phyloP scores from a whole-genome alignment of 2,329 filamentous ascomycete genomes.

The Pestalotiopsis sp. region DNA sequence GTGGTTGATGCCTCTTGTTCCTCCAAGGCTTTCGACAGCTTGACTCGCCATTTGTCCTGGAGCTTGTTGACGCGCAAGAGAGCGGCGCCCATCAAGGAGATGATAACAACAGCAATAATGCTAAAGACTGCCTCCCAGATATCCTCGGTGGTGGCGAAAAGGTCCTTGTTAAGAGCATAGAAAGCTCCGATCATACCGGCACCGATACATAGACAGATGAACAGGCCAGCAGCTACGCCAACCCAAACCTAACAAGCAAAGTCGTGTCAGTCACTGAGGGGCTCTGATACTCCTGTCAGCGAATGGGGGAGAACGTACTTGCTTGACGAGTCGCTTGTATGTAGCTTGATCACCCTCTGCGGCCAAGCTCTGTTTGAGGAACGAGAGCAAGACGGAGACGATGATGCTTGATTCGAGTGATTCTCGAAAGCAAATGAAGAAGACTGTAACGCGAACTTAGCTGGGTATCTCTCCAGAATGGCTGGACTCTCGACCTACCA shows the following conservation, averaged over 20 bases:
- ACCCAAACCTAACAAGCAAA: conserved; percentile 61
- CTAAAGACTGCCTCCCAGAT: conserved; percentile 83
- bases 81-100: conserved; percentile 79
- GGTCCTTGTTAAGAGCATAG: conserved; percentile 69
- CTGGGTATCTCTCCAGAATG: conserved; percentile 7
- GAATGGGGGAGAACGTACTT: conserved; percentile 44
- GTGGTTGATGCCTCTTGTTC: conserved; percentile 47
- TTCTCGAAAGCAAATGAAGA: conserved; percentile 91
- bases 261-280: neutral
- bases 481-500: neutral
- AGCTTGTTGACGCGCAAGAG: conserved; percentile 82
- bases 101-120: conserved; percentile 76
- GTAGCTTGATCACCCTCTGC: conserved; percentile 62
- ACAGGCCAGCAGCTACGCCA: conserved; percentile 63
- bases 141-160: conserved; percentile 70
- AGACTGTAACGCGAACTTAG: conserved; percentile 51
- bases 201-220: conserved; percentile 68
- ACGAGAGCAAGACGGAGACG: conserved; percentile 83
- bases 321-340: conserved; percentile 70
- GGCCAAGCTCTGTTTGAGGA: conserved; percentile 78
- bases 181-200: conserved; percentile 73
- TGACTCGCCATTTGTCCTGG: conserved; percentile 85
- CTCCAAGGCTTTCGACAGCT: conserved; percentile 74
- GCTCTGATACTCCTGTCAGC: too few species aligned
- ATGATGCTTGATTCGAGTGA: conserved; percentile 83